Base-by-base conservation (phyloP, 805 yeast species). In the Geotrichum ghanense region DNA sequence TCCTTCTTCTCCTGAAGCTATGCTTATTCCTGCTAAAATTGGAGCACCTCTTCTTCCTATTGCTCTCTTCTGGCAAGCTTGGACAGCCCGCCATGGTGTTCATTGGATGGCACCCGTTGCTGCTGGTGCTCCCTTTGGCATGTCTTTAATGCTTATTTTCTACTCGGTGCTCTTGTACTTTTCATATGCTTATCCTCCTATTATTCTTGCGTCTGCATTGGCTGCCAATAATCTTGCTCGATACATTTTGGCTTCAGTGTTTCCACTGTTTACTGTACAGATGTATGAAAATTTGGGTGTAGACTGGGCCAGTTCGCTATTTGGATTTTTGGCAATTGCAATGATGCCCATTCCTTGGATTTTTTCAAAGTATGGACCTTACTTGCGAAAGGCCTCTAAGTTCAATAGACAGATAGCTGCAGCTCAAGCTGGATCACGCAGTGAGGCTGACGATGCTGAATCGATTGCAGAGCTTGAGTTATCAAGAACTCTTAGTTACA, bases 161-260 rank as follows among this genome's bases (percentile, higher is more conserved):
- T 79, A 79, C 55, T 64, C 79, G 49, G 75, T 80, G 44, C 84
- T 79, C 58, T 66, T 81, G 42, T 78, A 75, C 56, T 68, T 76
- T 27, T 61, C 68, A 41, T 73, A 69, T 51, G 76, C 83, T 7
- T 87, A 87, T 65, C 82, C 86, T 46, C 78, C 81, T 58, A 57
- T 47, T 40, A 63, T 64, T 41, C 53, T 73, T 50, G 84, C 84
- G 1, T 74, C 81, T 14, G 81, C 82, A 2, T 66, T 78, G 47
- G 83, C 85, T 3, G 83, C 79, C 5, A 77, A 78, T 51, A 75
- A 83, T 1, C 73, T 79, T 47, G 58, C 75, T 44, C 69, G 84
- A 58, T 76, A 82, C 0, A 61, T 71, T 3, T 73, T 77, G 60
- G 85, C 77, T 25, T 80, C 78, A 25, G 73, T 69, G 1, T 79